Percentiles rank a stretch among this genome's conserved stretches.
Conservation (phyloP, 768 basidiomycete genomes). For the Pulveroboletus sp. region DNA sequence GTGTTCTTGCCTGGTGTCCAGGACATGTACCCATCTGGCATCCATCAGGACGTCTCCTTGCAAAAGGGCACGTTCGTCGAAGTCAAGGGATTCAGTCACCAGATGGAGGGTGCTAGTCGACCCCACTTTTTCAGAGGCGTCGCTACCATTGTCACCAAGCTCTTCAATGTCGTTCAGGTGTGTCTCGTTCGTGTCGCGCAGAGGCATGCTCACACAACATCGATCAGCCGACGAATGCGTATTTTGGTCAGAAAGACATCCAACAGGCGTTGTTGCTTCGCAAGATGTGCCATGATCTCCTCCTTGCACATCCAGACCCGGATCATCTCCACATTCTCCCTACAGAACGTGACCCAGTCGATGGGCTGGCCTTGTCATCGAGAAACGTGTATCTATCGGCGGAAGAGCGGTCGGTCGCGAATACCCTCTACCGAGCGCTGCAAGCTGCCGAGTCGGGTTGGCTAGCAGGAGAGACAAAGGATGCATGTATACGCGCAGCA, state of each 20-base stretch:
- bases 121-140: constrained; percentile 96
- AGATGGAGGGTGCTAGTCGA: constrained; percentile 88
- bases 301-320: constrained; percentile 73
- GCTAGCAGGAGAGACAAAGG: constrained; percentile 48
- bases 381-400: constrained; percentile 80
- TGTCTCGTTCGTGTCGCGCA: neutral
- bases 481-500: constrained; percentile 46
- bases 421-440: constrained; percentile 68
- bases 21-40: constrained; percentile 94
- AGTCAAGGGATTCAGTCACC: constrained; percentile 85
- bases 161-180: constrained; percentile 91
- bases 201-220: neutral
- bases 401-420: constrained; percentile 61
- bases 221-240: constrained; percentile 74
- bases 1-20: constrained; percentile 77
- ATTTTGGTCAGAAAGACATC: constrained; percentile 98
- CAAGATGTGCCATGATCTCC: constrained; percentile 73
- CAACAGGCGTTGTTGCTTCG: constrained; percentile 90
- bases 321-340: constrained; percentile 83
- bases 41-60: constrained; percentile 65
- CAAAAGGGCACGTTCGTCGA: constrained; percentile 92
- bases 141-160: constrained; percentile 90
- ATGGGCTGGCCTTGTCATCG: constrained; percentile 84
- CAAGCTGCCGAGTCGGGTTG: constrained; percentile 54
- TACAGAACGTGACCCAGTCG: constrained; percentile 65